phyloP scores from a whole-genome alignment of 129 eudicot genomes.

The Tanacetum coccineum region DNA sequence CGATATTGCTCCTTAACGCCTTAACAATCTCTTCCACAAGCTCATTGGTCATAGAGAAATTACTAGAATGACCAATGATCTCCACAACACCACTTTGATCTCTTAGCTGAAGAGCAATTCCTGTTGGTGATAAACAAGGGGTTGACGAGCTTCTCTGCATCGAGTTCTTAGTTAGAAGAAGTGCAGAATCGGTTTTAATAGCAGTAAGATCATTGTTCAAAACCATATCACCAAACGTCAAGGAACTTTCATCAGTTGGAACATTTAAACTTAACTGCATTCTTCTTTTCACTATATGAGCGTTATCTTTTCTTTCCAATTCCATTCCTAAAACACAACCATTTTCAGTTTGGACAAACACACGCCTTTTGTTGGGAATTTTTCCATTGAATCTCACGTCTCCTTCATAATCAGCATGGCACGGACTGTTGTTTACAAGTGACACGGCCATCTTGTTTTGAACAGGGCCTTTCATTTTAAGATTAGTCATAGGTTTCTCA shows the following conservation, averaged over 20 bases:
- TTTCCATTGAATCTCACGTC: slow-evolving; percentile 30
- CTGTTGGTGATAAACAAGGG: slow-evolving; percentile 65
- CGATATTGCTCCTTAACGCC: slow-evolving; percentile 46
- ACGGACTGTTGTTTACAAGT: slow-evolving; percentile 38
- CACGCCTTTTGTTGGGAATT: slow-evolving; percentile 50
- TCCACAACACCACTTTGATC: slow-evolving; percentile 54
- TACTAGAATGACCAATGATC: slow-evolving; percentile 48
- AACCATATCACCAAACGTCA: slow-evolving; percentile 60
- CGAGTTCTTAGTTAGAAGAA: slow-evolving; percentile 55
- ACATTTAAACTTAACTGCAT: slow-evolving; percentile 59
- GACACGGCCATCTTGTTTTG: slow-evolving; percentile 47
- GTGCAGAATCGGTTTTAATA: slow-evolving; percentile 53
- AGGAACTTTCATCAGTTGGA: slow-evolving; percentile 60
- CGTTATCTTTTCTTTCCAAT: slow-evolving; percentile 63
- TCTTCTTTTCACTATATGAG: slow-evolving; percentile 60
- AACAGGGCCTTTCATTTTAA: slow-evolving; percentile 43
- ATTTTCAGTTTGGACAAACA: slow-evolving; percentile 76
- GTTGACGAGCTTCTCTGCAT: slow-evolving; percentile 60
- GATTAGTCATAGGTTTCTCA: not conserved
- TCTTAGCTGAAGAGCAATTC: slow-evolving; percentile 41
- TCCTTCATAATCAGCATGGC: slow-evolving; percentile 33
- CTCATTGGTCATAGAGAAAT: slow-evolving; percentile 33
- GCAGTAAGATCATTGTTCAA: slow-evolving; percentile 61
- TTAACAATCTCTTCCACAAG: slow-evolving; percentile 52
- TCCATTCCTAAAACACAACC: slow-evolving; percentile 78